Conservation (phyloP, 2,329 filamentous ascomycete genomes). For the Botrytis fragariae region DNA sequence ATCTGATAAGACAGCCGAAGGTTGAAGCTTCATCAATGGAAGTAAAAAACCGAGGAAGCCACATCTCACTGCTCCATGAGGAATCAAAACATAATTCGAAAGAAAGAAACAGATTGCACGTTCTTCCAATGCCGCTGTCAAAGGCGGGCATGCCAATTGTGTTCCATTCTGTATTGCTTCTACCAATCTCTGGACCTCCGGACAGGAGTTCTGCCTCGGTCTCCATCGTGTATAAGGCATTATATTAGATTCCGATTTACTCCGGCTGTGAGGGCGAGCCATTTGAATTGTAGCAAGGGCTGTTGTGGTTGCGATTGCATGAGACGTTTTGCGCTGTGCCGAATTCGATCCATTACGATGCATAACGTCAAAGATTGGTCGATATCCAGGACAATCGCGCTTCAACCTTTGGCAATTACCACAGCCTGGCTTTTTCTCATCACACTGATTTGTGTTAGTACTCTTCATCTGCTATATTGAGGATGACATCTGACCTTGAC, state of each 20-base stretch:
- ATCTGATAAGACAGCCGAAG: slow-evolving; percentile 11
- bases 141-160: not conserved
- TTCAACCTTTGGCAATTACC: slow-evolving; percentile 18
- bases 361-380: slow-evolving; percentile 13
- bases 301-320: not conserved
- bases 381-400: slow-evolving; percentile 18
- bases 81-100: slow-evolving; percentile 19
- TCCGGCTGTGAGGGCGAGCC: not conserved
- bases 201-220: slow-evolving; percentile 5
- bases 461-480: not conserved
- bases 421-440: slow-evolving; percentile 32
- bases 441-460: slow-evolving; percentile 9
- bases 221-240: not conserved
- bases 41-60: slow-evolving; percentile 18
- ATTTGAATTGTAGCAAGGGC: not conserved
- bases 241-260: not conserved
- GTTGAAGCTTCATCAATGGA: slow-evolving; percentile 15
- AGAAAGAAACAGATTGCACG: slow-evolving; percentile 19
- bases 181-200: not conserved
- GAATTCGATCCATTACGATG: slow-evolving; percentile 11
- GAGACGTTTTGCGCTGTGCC: not conserved
- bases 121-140: slow-evolving; percentile 17
- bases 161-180: slow-evolving; percentile 14
- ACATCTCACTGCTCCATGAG: slow-evolving; percentile 5
- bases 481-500: slow-evolving; percentile 20